Percentiles rank a stretch among this genome's conserved stretches.
Evolutionary conservation across 805 yeast genomes (phyloP).

Genomic region (Soucietia sequanensis): DNA sequence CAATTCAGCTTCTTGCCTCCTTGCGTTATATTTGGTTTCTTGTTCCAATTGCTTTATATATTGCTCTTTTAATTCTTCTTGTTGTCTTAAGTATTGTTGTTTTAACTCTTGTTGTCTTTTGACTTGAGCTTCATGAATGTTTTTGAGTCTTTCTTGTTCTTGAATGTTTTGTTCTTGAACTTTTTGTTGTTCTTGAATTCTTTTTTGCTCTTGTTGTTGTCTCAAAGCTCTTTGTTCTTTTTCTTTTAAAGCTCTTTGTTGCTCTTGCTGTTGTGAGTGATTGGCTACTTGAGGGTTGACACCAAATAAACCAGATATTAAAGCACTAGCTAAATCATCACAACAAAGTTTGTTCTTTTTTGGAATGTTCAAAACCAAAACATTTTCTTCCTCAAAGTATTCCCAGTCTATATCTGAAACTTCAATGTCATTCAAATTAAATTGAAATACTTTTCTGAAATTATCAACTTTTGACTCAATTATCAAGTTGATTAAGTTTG

Average conservation of each 20-base stretch:
- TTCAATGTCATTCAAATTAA: constrained; percentile 24
- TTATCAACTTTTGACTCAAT: constrained; percentile 23
- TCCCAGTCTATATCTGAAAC: constrained; percentile 23
- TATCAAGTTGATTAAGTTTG: constrained; percentile 14
- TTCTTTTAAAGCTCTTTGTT: constrained; percentile 8
- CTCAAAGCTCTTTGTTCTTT: constrained; percentile 4
- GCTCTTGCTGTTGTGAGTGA: constrained; percentile 3
- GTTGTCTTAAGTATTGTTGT: no score
- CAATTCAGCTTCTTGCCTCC: constrained; percentile 7
- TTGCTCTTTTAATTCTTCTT: not conserved
- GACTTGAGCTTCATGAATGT: no score
- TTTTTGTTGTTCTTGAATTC: not conserved
- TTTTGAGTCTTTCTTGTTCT: constrained; percentile 3
- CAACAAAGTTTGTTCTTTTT: constrained; percentile 13
- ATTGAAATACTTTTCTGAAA: constrained; percentile 31
- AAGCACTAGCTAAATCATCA: constrained; percentile 2
- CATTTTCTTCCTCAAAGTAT: constrained; percentile 18
- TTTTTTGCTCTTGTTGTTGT: not conserved
- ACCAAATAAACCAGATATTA: constrained; percentile 1
- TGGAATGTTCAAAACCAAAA: constrained; percentile 25
- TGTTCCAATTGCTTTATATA: not conserved
- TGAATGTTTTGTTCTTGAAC: no score
- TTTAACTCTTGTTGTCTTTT: no score
- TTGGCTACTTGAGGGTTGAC: not conserved
- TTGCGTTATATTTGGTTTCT: constrained; percentile 1